Evolutionary conservation across 495 filamentous ascomycete genomes (phyloP).

Genomic region (Daldinia vernicosa): DNA sequence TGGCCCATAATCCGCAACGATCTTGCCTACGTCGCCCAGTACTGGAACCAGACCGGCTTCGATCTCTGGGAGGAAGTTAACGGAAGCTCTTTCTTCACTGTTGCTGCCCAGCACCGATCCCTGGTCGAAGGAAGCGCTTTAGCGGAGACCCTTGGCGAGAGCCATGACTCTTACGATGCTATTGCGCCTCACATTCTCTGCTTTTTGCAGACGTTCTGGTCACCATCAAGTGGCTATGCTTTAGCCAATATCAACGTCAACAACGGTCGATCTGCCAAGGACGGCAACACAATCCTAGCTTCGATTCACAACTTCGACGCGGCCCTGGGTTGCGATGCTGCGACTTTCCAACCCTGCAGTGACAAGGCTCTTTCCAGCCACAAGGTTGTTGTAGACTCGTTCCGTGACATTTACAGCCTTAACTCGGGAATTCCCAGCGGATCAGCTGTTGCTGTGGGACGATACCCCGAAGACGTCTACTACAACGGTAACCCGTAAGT

Average conservation of each 20-base stretch:
- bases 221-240: constrained; percentile 59
- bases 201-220: constrained; percentile 73
- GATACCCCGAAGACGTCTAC: constrained; percentile 75
- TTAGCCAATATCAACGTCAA: constrained; percentile 63
- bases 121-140: constrained; percentile 71
- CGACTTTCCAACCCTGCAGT: constrained; percentile 71
- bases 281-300: constrained; percentile 68
- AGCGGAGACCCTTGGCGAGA: constrained; percentile 55
- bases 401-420: constrained; percentile 67
- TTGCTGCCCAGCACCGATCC: constrained; percentile 56
- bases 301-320: constrained; percentile 74
- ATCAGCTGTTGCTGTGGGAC: constrained; percentile 67
- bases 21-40: constrained; percentile 72
- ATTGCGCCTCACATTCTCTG: constrained; percentile 68
- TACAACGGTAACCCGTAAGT: constrained; percentile 67
- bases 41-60: constrained; percentile 75
- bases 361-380: constrained; percentile 70
- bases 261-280: constrained; percentile 64
- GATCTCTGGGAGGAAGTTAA: constrained; percentile 79
- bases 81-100: constrained; percentile 68
- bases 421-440: constrained; percentile 61
- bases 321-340: constrained; percentile 62
- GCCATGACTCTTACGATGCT: constrained; percentile 59
- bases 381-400: constrained; percentile 69
- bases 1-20: constrained; percentile 75